Evolutionary conservation across 1,284 basidiomycete genomes (phyloP).

Genomic region (Chalciporus sp.): DNA sequence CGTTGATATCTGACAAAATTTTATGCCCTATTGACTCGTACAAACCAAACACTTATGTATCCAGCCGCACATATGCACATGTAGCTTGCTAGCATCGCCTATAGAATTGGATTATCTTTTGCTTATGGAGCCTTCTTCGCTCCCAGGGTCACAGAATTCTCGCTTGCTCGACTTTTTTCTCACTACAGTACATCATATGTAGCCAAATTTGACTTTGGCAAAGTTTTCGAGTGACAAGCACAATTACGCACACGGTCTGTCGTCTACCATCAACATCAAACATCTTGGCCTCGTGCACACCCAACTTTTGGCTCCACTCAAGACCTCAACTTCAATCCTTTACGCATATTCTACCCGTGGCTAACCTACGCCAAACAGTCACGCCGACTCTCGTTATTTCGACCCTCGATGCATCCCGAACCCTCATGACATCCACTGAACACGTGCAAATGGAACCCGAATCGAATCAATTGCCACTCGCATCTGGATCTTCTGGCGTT

Average conservation of each 20-base stretch:
- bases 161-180: neutral
- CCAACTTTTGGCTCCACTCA: neutral
- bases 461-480: conserved; percentile 1
- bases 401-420: conserved; percentile 16
- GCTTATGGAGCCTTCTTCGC: neutral
- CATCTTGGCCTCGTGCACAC: neutral
- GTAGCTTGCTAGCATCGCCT: conserved; percentile 24
- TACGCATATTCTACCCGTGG: neutral
- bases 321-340: neutral
- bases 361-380: neutral
- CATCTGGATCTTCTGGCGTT: neutral
- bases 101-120: conserved; percentile 15
- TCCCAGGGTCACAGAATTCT: neutral
- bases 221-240: neutral
- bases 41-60: conserved; percentile 32
- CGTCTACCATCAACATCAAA: neutral
- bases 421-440: conserved; percentile 30
- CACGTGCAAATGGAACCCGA: conserved; percentile 20
- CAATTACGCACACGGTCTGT: neutral
- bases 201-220: neutral
- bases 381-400: neutral
- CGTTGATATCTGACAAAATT: conserved; percentile 21
- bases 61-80: conserved; percentile 29
- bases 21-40: conserved; percentile 22
- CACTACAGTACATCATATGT: neutral